These are phyloP conservation scores for Fusarium bulbicola DNA, from an alignment of 2,329 filamentous ascomycete genomes.

Conservation along the genomic window DNA sequence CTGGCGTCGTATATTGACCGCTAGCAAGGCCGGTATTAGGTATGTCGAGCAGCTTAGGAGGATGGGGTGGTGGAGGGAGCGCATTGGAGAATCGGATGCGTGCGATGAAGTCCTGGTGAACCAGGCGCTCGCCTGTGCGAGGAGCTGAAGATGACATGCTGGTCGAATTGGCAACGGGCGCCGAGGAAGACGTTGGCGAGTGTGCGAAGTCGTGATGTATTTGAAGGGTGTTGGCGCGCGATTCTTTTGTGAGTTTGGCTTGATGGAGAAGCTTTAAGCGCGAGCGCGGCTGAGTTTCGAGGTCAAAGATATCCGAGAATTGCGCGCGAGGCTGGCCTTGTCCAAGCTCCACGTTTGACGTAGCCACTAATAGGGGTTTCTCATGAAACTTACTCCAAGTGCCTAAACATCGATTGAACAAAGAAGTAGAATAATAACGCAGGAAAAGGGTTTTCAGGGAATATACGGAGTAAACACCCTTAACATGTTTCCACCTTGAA, in stretches of 20 bases:
- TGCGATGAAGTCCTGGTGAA: conserved; percentile 97
- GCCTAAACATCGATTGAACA: background rate
- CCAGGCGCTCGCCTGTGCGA: conserved; percentile 64
- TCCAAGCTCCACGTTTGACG: conserved; percentile 26
- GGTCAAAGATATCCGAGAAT: conserved; percentile 32
- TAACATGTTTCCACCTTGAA: background rate
- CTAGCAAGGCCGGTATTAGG: conserved; percentile 89
- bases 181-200: conserved; percentile 1
- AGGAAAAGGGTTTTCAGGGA: background rate
- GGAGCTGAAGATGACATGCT: conserved; percentile 37
- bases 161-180: conserved; percentile 23
- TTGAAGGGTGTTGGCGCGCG: background rate
- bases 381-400: background rate
- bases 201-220: background rate
- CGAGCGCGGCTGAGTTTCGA: conserved; percentile 33
- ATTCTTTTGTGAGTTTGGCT: conserved; percentile 9
- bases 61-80: conserved; percentile 90
- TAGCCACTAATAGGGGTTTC: background rate
- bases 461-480: background rate
- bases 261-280: conserved; percentile 34
- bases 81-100: conserved; percentile 96
- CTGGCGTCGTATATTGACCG: conserved; percentile 88
- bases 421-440: background rate
- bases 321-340: conserved; percentile 39
- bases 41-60: conserved; percentile 96